Base-by-base conservation (phyloP, 2,329 filamentous ascomycete genomes). In the Triangularia setosa region DNA sequence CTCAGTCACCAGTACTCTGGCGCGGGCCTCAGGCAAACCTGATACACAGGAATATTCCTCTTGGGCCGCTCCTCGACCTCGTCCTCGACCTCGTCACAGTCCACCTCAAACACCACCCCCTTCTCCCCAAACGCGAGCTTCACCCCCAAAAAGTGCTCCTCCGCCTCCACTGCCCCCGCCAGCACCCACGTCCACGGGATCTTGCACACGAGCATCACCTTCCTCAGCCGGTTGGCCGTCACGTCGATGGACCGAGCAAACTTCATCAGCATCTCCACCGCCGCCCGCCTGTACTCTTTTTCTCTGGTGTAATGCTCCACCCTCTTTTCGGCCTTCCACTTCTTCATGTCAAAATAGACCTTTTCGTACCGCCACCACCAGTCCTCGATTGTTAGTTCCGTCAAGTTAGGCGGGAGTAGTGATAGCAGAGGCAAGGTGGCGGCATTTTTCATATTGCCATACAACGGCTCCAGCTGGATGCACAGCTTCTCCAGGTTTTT, bases 321-420 rank as follows among this genome's bases (percentile, higher is more conserved):
- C 61, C 64, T 68, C 11, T 69, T 23, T 14, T 18, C 5, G 23
- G 27, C 18, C 2, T n/a, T 24, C 71, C 71, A 72, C 11, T 59
- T 30, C 0, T 64, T 60, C 53, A 71, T 64, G 2, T 21, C 28
- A 25, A 68, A 61, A 60, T 63, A 67, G 35, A 62, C 60, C 18
- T 65, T 40, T 8, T 63, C 54, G 61, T 69, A 67, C 23, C 53
- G 57, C 70, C 71, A 72, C 72, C 72, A 73, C 69, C 69, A 73
- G 62, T 73, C 72, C 52, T 72, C 70, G 40, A 73, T 68, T 3
- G 68, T 67, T 8, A 73, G 64, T 61, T 72, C 69, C 25, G 69
- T 65, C 5, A 73, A 65, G 52, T 69, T 69, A 1, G 69, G 69
- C 28, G 72, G 72, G 6, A 73, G 68, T 7, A 73, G 58, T 2